These are phyloP conservation scores for Thymus quinquecostatus DNA, from an alignment of 257 asterid genomes.

Conservation along the genomic window DNA sequence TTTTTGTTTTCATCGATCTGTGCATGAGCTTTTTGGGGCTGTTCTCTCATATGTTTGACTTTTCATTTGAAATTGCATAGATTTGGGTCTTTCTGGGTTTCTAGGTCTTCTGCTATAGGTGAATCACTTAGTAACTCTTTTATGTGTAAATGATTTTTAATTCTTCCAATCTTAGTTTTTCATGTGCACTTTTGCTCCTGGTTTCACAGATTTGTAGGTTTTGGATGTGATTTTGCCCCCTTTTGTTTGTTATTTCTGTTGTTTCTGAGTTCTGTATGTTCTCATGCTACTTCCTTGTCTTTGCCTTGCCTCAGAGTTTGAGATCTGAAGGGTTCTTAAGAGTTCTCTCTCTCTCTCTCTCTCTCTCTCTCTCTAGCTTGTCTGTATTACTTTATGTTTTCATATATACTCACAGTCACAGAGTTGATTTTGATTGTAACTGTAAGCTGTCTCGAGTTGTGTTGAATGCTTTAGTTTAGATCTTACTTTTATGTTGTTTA, in stretches of 20 bases:
- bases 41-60: not conserved
- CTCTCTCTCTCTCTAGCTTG: not conserved
- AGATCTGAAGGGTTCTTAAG: conserved; percentile 13
- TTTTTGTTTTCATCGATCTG: not conserved
- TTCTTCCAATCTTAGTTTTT: conserved; percentile 4
- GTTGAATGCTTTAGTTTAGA: not conserved
- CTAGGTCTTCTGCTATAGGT: not conserved
- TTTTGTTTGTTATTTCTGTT: not conserved
- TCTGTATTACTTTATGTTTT: not conserved
- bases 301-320: conserved; percentile 2
- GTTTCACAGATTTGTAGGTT: not conserved
- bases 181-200: not conserved
- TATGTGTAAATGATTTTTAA: not conserved
- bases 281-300: not conserved
- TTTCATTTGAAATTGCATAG: not conserved
- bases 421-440: not conserved
- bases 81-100: not conserved
- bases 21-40: not conserved
- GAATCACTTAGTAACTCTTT: not conserved
- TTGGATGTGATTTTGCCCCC: not conserved
- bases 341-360: not conserved
- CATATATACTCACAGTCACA: not conserved
- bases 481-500: not conserved
- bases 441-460: not conserved
- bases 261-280: not conserved